A percentile compares a stretch with the other conserved stretches of the same genome.
phyloP scores from a whole-genome alignment of 352 stramenopile genomes.

The Phytophthora megakarya region DNA sequence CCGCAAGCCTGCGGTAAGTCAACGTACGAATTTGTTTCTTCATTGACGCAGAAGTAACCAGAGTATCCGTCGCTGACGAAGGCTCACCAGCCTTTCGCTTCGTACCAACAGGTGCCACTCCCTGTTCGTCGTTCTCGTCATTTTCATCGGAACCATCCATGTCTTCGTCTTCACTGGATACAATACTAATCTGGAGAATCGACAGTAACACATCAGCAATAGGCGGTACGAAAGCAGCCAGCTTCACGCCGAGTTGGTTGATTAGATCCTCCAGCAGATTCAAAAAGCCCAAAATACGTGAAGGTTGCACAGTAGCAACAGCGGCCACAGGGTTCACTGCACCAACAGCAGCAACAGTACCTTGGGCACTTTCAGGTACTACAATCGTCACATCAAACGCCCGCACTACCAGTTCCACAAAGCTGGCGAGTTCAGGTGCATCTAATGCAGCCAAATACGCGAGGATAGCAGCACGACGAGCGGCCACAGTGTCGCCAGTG shows the following conservation, averaged over 20 bases:
- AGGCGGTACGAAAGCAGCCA: conserved; percentile 77
- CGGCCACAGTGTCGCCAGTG: conserved; percentile 81
- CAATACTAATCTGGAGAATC: conserved; percentile 65
- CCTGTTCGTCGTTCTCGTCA: conserved; percentile 27
- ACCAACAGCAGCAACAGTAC: conserved; percentile 14
- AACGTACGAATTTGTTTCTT: conserved; percentile 85
- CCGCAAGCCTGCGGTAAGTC: conserved; percentile 69
- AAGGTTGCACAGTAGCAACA: conserved; percentile 67
- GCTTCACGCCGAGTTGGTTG: conserved; percentile 83
- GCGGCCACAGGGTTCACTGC: conserved; percentile 34
- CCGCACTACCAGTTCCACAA: conserved; percentile 90
- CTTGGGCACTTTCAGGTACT: conserved; percentile 4
- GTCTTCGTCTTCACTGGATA: conserved; percentile 28
- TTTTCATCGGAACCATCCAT: conserved; percentile 30
- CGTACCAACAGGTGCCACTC: conserved; percentile 23
- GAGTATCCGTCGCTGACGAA: conserved; percentile 10
- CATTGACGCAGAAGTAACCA: conserved; percentile 48
- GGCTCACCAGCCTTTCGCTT: conserved; percentile 29
- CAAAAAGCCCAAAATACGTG: conserved; percentile 88
- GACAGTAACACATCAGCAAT: conserved; percentile 80
- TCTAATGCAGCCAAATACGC: conserved; percentile 87
- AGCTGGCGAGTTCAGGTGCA: conserved; percentile 73
- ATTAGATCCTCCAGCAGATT: conserved; percentile 91
- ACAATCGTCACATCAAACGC: conserved; percentile 78
- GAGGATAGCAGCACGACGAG: conserved; percentile 89